Evolutionary conservation across 495 filamentous ascomycete species (phyloP).

Genomic region (Xeromyces bisporus): DNA sequence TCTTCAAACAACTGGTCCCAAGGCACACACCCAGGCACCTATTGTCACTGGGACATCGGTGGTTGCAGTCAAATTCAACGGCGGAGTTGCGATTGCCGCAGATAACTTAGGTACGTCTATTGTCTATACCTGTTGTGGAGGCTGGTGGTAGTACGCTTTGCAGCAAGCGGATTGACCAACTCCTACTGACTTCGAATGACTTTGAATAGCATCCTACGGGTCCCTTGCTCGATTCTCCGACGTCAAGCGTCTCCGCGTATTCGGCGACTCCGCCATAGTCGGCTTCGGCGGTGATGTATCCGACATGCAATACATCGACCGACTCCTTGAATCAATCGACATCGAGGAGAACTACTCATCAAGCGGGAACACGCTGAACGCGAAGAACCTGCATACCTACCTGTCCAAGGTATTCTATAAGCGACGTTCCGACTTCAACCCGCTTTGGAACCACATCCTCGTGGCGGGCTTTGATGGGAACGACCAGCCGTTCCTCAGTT

Average conservation of each 20-base stretch:
- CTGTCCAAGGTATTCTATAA: slow-evolving; percentile 87
- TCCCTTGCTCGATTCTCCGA: slow-evolving; percentile 93
- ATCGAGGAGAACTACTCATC: slow-evolving; percentile 74
- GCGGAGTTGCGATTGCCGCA: slow-evolving; percentile 88
- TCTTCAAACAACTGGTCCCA: slow-evolving; percentile 53
- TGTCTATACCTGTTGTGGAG: slow-evolving; percentile 1
- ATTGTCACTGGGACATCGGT: slow-evolving; percentile 95
- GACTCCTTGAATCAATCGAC: slow-evolving; percentile 67
- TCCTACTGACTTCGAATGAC: slow-evolving; percentile 1
- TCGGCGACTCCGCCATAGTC: slow-evolving; percentile 54
- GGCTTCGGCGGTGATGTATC: slow-evolving; percentile 89
- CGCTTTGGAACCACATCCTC: slow-evolving; percentile 88
- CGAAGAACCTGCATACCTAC: slow-evolving; percentile 92
- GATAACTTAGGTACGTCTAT: slow-evolving; percentile 70
- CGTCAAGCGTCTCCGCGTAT: slow-evolving; percentile 73
- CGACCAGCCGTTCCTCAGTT: slow-evolving; percentile 71
- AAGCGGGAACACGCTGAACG: slow-evolving; percentile 47
- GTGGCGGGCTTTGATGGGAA: slow-evolving; percentile 74
- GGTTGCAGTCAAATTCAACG: slow-evolving; percentile 82
- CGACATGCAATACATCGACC: slow-evolving; percentile 96
- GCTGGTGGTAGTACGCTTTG: neutral
- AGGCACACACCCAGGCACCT: slow-evolving; percentile 73
- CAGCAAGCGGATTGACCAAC: neutral
- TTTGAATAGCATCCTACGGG: slow-evolving; percentile 70
- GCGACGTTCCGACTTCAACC: slow-evolving; percentile 87